Base-by-base conservation (phyloP, 2,329 filamentous ascomycete genomes). In the Talaromyces sp. region DNA sequence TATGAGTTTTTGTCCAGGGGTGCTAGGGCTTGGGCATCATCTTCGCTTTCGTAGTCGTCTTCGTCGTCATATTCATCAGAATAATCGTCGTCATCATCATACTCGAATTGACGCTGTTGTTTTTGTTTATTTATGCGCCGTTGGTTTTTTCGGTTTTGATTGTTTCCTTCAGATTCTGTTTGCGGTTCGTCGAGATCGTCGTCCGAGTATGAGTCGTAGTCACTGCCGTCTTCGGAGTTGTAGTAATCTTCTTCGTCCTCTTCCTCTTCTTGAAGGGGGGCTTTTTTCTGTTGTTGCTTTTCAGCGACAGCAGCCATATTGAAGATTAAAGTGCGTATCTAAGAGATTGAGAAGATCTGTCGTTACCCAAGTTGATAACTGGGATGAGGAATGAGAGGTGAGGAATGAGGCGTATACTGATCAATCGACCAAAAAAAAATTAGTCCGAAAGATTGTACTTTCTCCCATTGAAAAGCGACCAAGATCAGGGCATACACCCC, bases 191-290 rank as follows among this genome's bases (percentile, higher is more conserved):
- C 60, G 4, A 53, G 28, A 42, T 62, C 56, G 30, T 62, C 60
- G 28, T 62, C 60, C 28, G 55, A 62, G 42, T 62, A 58, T 19
- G 55, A 62, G 52, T 62, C 60, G 60, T 59, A 58, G 56, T 62
- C 56, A 22, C 57, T 58, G 52, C n/a, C 60, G 32, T 27, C 56
- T 19, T 62, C 51, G 28, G 60, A 62, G 52, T 62, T 55, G 56
- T 62, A 58, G 56, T 62, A 51, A 22, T 62, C 49, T 27, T 53
- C 49, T 25, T 52, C 49, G 2, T 53, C 49, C 10, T 53, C 44
- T 47, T 47, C 55, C 11, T 61, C 60, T 19, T 52, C 44, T 47
- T 55, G 51, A 15, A 42, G 47, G 17, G 56, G 56, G 4, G 47
- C 55, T 17, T 49, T 25, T 36, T 59, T 39, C 25, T 49, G 36